Percentiles rank a stretch among this genome's conserved stretches.
phyloP scores from a whole-genome alignment of 2,329 filamentous ascomycete species.

The Hyphodiscus sp. region DNA sequence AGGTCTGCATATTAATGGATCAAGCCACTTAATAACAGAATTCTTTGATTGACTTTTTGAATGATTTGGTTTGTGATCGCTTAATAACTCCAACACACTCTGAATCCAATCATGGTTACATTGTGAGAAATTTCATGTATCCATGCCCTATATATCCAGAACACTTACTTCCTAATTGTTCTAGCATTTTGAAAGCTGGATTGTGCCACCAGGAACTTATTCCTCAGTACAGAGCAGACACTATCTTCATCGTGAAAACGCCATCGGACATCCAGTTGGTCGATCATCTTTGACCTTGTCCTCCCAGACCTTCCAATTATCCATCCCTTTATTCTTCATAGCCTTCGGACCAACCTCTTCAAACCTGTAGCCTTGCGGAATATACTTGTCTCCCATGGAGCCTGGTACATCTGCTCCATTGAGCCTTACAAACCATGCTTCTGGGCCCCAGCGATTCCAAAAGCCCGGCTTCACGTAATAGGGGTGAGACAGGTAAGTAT shows the following conservation, averaged over 20 bases:
- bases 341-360: conserved; percentile 56
- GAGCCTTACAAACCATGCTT: conserved; percentile 41
- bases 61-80: too few relatives aligned
- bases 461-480: conserved; percentile 56
- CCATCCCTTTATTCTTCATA: conserved; percentile 44
- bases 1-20: too few relatives aligned
- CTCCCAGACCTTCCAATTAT: conserved; percentile 38
- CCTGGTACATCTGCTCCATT: conserved; percentile 42
- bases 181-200: too few relatives aligned
- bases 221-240: neutral
- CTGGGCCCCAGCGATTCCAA: conserved; percentile 56
- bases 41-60: too few relatives aligned
- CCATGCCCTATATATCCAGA: too few relatives aligned
- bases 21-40: too few relatives aligned
- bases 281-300: conserved; percentile 32
- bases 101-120: too few relatives aligned
- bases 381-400: conserved; percentile 33
- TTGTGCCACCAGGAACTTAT: too few relatives aligned
- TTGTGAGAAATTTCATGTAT: too few relatives aligned
- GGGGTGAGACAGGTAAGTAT: conserved; percentile 53
- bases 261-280: conserved; percentile 43
- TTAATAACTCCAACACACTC: too few relatives aligned
- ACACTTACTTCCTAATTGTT: too few relatives aligned
- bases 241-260: neutral
- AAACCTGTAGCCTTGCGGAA: conserved; percentile 46